Evolutionary conservation across 2,329 filamentous ascomycete species (phyloP), one percentile per base, ranked within the genome.

Genomic region (Fonsecaea pugnacius): DNA sequence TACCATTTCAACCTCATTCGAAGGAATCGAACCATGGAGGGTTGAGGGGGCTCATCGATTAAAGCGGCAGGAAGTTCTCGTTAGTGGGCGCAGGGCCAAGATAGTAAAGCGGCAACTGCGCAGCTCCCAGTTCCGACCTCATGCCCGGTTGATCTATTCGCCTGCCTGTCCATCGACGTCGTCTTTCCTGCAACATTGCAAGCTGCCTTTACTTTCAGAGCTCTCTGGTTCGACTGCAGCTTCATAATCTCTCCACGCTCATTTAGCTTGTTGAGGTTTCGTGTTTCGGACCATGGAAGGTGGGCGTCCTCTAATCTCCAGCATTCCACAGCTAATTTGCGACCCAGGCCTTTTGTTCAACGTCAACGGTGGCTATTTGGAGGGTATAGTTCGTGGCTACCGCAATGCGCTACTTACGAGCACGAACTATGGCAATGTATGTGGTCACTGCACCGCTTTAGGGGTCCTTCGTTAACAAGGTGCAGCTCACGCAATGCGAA

Each of bases 361-460:
- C 81, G 91, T 94, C 69, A 92, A 96, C 79, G 93, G 91, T 80
- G 93, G 93, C 90, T 94, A 83, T 80, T 88, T 98, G 77, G 95
- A 99, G 81, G 95, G 95, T 78, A 93, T 99, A 77, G 92, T 98
- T 74, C 91, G 95, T 74, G 95, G 95, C 69, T 99, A 98, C 81
- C 90, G 94, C 76, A 99, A 98, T 80, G 87, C 89, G 74, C 89
- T 99, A 69, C 86, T 99, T 75, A 98, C 91, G 62, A 82, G 89
- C 78, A 85, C 91, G 76, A 96, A 94, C 82, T 99, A 99, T 82
- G 89, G 85, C 82, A 99, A 68, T 63, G 53, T 64, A 40, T 60
- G 18, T 60, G 48, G 10, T 18, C 24, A 12, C 58, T 55, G 38
- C 54, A 33, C 1, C 30, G 52, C 6, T 8, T 10, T 12, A 27